phyloP scores from a whole-genome alignment of 202 grass and related monocot species.

The Schoenoplectus tabernaemontani region DNA sequence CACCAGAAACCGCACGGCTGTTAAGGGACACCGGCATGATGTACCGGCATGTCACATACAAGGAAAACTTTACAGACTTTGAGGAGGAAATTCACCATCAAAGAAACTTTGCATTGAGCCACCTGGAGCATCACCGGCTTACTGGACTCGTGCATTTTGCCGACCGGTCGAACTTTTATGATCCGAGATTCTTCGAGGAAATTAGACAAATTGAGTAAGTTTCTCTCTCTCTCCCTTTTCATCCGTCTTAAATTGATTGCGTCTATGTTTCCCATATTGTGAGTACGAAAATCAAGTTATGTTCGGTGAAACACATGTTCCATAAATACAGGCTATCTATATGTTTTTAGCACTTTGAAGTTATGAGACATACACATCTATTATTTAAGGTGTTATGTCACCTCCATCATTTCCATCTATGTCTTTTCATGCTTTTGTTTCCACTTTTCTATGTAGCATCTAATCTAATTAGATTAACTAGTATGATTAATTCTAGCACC shows the following conservation, averaged over 20 bases:
- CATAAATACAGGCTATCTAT: background rate
- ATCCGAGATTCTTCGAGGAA: slow-evolving; percentile 69
- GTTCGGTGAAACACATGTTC: background rate
- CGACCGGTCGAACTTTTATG: slow-evolving; percentile 39
- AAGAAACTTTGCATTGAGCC: slow-evolving; percentile 60
- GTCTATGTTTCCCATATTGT: background rate
- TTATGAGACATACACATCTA: background rate
- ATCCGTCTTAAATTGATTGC: background rate
- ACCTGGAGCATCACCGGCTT: slow-evolving; percentile 75
- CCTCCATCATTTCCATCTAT: slow-evolving; percentile 13
- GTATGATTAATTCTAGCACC: background rate
- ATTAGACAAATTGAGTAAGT: slow-evolving; percentile 68
- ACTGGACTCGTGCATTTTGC: slow-evolving; percentile 67
- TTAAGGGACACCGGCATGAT: slow-evolving; percentile 58
- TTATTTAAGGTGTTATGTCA: slow-evolving; percentile 11
- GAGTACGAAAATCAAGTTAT: background rate
- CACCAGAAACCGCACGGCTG: slow-evolving; percentile 42
- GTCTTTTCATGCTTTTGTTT: slow-evolving; percentile 17
- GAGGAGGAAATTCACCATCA: slow-evolving; percentile 65
- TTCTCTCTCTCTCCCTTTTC: background rate
- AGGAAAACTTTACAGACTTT: slow-evolving; percentile 64
- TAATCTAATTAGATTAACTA: slow-evolving; percentile 6
- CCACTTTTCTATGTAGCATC: slow-evolving; percentile 4
- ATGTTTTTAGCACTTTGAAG: background rate
- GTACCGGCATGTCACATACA: slow-evolving; percentile 70